phyloP scores from a whole-genome alignment of 805 yeast genomes.

The Hanseniaspora mollemarum region DNA sequence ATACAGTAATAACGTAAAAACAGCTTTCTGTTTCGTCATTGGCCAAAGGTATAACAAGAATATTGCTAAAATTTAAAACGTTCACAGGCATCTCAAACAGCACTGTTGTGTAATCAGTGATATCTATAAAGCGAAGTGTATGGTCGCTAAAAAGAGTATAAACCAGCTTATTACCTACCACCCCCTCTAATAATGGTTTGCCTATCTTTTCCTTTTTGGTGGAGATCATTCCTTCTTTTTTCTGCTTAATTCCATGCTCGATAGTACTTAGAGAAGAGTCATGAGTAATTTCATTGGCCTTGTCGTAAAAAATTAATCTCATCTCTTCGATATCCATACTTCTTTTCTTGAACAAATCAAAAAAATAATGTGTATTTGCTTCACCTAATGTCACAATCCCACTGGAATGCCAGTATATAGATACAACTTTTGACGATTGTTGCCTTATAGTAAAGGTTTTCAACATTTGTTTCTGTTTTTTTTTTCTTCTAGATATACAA shows the following conservation, averaged over 20 bases:
- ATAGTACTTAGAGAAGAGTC: too few species aligned
- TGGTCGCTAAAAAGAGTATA: not conserved
- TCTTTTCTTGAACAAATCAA: not conserved
- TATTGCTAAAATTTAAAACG: constrained; percentile 10
- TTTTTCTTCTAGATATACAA: not conserved
- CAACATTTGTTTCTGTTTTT: not conserved
- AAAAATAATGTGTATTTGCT: not conserved
- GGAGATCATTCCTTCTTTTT: not conserved
- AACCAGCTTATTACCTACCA: not conserved
- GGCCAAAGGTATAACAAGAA: not conserved
- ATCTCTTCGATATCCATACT: not conserved
- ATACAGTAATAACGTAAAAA: constrained; percentile 1
- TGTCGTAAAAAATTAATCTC: not conserved
- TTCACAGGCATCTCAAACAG: constrained; percentile 13
- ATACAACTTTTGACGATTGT: not conserved
- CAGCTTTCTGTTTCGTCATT: not conserved
- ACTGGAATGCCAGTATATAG: not conserved
- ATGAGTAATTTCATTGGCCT: too few species aligned
- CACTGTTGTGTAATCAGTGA: not conserved
- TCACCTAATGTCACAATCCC: not conserved
- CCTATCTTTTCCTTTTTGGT: not conserved
- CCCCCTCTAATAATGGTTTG: not conserved
- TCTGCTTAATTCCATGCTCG: too few species aligned
- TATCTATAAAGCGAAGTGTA: not conserved
- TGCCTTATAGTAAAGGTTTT: not conserved